These are phyloP conservation scores for Polytrichum commune DNA, from an alignment of 225 moss, liverwort and hornwort genomes.

Conservation along the genomic window DNA sequence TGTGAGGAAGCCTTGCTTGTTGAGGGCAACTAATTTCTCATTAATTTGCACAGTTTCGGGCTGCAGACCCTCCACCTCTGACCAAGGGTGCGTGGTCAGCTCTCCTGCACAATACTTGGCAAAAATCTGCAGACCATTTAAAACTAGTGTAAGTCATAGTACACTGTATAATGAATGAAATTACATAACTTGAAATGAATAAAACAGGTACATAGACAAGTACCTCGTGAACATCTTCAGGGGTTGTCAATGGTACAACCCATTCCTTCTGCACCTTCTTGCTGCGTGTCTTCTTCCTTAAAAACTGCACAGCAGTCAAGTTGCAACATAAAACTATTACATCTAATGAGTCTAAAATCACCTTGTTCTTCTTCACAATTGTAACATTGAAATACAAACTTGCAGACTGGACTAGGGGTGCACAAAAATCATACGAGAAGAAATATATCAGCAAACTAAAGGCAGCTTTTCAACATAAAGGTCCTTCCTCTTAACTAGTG, in stretches of 20 bases:
- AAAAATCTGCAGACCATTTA: constrained; percentile 30
- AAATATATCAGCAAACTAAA: too few species aligned
- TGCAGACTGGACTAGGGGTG: too few species aligned
- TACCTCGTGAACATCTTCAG: constrained; percentile 61
- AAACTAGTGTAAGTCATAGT: too few species aligned
- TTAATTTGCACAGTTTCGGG: constrained; percentile 88
- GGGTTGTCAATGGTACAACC: constrained; percentile 63
- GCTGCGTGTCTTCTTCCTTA: constrained; percentile 77
- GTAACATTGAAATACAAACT: too few species aligned
- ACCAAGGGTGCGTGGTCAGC: constrained; percentile 90
- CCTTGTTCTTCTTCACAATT: too few species aligned
- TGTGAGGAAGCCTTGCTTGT: constrained; percentile 73
- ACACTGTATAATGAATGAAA: too few species aligned
- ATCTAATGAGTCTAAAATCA: too few species aligned
- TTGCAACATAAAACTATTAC: too few species aligned
- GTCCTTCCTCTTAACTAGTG: too few species aligned
- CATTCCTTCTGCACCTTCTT: constrained; percentile 88
- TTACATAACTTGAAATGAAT: too few species aligned
- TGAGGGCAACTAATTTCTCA: constrained; percentile 69
- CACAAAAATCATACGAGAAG: too few species aligned
- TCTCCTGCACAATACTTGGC: constrained; percentile 74
- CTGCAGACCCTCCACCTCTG: constrained; percentile 89
- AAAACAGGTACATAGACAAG: not conserved
- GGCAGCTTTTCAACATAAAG: too few species aligned
- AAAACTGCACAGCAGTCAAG: constrained; percentile 41